Percentiles rank a stretch among this genome's conserved stretches.
These are phyloP conservation scores for Sarocladium brachiariae DNA, from an alignment of 2,329 filamentous ascomycete species.

Conservation along the genomic window DNA sequence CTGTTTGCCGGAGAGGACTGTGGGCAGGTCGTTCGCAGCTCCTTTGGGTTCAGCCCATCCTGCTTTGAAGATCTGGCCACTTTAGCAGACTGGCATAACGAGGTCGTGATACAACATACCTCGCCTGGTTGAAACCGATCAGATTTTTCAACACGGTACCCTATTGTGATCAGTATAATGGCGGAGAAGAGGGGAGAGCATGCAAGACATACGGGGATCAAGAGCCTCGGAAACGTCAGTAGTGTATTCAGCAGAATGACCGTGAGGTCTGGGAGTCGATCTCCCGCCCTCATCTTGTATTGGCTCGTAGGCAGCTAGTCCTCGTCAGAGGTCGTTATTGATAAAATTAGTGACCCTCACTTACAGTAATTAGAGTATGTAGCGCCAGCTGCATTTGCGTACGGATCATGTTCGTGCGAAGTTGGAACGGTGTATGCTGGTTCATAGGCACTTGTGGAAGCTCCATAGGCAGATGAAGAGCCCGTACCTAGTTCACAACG, in stretches of 20 bases:
- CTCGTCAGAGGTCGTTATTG: neutral
- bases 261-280: neutral
- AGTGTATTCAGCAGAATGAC: constrained; percentile 5
- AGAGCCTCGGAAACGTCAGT: constrained; percentile 17
- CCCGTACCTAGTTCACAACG: no score
- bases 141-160: constrained; percentile 33
- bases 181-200: neutral
- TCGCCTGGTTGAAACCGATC: constrained; percentile 33
- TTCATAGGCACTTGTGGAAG: no score
- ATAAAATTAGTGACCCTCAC: neutral
- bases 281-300: constrained; percentile 9
- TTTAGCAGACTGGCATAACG: no score
- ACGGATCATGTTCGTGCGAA: neutral
- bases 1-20: constrained; percentile 26
- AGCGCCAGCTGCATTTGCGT: neutral
- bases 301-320: constrained; percentile 8
- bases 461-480: no score
- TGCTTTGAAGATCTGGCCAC: constrained; percentile 50
- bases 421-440: no score
- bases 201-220: constrained; percentile 28
- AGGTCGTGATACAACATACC: no score
- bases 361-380: neutral
- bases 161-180: constrained; percentile 19
- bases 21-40: constrained; percentile 21
- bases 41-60: constrained; percentile 48